Conservation (phyloP, 106 monocot genomes). For the Dendrobium chrysotoxum region DNA sequence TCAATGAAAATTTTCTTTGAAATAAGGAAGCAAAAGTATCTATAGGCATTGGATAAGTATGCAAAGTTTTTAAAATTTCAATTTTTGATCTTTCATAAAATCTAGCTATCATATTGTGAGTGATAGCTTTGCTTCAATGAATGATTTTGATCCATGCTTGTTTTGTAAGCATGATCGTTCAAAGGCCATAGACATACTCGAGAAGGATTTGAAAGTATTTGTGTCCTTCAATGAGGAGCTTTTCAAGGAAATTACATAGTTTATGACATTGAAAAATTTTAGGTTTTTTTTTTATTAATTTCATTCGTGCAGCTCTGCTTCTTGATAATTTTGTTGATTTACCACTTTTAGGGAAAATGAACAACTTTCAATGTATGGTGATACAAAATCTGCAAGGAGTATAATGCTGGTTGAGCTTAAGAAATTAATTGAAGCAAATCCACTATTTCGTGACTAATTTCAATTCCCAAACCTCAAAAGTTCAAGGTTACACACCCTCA, state of each 20-base stretch:
- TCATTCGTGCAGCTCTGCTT: background rate
- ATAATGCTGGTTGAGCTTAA: constrained; percentile 83
- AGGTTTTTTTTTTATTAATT: constrained; percentile 34
- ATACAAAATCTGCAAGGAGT: constrained; percentile 74
- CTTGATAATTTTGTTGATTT: background rate
- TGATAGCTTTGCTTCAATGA: too few relatives aligned
- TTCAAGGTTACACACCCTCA: constrained; percentile 69
- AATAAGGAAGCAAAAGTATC: constrained; percentile 70
- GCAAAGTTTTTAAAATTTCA: background rate
- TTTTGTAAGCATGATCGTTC: constrained; percentile 41
- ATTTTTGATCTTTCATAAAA: background rate
- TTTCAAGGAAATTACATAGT: constrained; percentile 63
- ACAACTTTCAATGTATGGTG: constrained; percentile 83
- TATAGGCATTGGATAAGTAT: constrained; percentile 63
- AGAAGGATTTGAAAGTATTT: constrained; percentile 74
- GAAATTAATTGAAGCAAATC: constrained; percentile 92
- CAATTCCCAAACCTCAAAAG: constrained; percentile 66
- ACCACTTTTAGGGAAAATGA: constrained; percentile 61
- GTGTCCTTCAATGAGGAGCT: constrained; percentile 55
- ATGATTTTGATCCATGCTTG: background rate
- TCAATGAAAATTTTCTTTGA: constrained; percentile 77
- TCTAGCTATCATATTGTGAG: too few relatives aligned
- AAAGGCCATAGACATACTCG: constrained; percentile 57
- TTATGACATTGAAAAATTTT: constrained; percentile 72
- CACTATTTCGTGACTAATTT: constrained; percentile 80